Conservation (phyloP, 2,329 filamentous ascomycete genomes). For the Diaporthe velutina region DNA sequence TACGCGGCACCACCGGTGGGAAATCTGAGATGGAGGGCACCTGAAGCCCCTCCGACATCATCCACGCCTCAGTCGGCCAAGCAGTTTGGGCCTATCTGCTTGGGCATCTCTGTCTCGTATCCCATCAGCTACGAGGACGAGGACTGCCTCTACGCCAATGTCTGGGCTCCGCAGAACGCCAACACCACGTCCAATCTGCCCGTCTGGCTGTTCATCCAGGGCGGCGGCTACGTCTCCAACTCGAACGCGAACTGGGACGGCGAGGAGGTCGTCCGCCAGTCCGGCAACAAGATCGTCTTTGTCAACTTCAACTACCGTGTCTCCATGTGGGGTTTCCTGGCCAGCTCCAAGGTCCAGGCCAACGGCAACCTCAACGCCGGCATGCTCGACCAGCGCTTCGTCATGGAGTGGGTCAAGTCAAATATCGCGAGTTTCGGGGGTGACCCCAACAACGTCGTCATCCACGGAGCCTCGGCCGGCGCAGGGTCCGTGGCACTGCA, state of each 20-base stretch:
- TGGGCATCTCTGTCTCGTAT: constrained; percentile 52
- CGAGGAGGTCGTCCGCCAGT: constrained; percentile 58
- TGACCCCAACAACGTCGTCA: constrained; percentile 68
- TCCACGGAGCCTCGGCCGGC: constrained; percentile 73
- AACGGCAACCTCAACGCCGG: constrained; percentile 74
- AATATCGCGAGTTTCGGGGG: constrained; percentile 72
- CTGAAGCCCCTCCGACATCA: constrained; percentile 55
- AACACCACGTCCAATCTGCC: constrained; percentile 59
- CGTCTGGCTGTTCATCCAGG: constrained; percentile 67
- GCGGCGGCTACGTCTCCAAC: constrained; percentile 60
- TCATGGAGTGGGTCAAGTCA: constrained; percentile 71
- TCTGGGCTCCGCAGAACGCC: constrained; percentile 57
- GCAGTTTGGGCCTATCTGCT: constrained; percentile 60
- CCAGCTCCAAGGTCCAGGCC: constrained; percentile 65
- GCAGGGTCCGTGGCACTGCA: constrained; percentile 69
- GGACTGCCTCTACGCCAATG: constrained; percentile 60
- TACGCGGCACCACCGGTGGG: constrained; percentile 66
- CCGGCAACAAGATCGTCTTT: constrained; percentile 62
- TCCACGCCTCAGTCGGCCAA: constrained; percentile 52
- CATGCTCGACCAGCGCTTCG: constrained; percentile 72
- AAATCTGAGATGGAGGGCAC: constrained; percentile 64
- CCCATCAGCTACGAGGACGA: constrained; percentile 47
- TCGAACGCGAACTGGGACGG: constrained; percentile 67
- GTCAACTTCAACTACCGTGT: constrained; percentile 76
- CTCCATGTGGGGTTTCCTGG: constrained; percentile 72